Conservation (phyloP, 1,284 basidiomycete genomes). For the Fereydounia khargensis region DNA sequence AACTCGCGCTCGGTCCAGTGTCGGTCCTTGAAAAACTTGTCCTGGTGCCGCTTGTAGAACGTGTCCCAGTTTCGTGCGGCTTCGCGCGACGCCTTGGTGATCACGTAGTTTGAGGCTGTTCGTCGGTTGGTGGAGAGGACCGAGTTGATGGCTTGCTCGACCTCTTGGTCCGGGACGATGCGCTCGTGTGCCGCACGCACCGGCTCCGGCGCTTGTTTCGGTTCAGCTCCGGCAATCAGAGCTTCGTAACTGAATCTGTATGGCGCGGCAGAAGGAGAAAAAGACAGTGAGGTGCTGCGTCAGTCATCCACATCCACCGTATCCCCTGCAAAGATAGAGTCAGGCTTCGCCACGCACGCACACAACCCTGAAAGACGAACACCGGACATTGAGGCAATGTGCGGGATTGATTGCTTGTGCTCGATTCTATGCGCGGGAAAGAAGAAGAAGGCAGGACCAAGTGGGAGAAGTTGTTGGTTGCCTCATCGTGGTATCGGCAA, state of each 20-base stretch:
- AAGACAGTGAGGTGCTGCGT: background rate
- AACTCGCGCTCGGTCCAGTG: conserved; percentile 58
- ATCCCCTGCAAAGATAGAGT: too few species aligned
- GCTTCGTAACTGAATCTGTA: conserved; percentile 4
- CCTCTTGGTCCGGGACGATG: conserved; percentile 2
- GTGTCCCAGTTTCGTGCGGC: conserved; percentile 55
- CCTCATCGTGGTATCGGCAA: too few species aligned
- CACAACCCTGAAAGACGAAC: too few species aligned
- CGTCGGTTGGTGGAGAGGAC: conserved; percentile 35
- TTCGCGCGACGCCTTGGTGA: conserved; percentile 45
- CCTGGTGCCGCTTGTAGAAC: conserved; percentile 56
- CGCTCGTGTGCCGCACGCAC: too few species aligned
- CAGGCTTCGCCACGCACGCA: too few species aligned
- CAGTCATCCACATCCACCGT: too few species aligned
- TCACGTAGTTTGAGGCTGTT: conserved; percentile 32
- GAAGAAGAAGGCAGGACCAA: too few species aligned
- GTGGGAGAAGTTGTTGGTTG: too few species aligned
- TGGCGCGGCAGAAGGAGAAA: background rate
- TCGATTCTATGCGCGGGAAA: too few species aligned
- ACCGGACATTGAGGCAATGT: too few species aligned
- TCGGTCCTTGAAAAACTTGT: conserved; percentile 58
- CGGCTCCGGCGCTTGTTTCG: too few species aligned
- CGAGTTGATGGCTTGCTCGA: conserved; percentile 11
- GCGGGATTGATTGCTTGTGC: too few species aligned
- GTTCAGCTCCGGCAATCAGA: background rate